phyloP scores from a whole-genome alignment of 2,329 filamentous ascomycete genomes.

The Sporothrix pallida region DNA sequence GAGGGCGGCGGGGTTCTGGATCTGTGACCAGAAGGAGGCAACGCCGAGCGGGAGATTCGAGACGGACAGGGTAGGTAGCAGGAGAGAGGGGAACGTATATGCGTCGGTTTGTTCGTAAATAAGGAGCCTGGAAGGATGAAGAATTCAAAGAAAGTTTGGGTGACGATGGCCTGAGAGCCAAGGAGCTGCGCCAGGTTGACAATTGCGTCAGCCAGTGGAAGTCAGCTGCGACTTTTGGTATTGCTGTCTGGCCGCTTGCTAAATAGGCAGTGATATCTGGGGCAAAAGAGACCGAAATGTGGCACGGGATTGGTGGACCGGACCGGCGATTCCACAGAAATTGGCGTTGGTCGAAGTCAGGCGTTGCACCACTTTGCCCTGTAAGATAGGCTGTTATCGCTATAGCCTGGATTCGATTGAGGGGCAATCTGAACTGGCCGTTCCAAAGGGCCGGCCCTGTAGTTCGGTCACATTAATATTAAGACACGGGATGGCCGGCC shows the following conservation, averaged over 20 bases:
- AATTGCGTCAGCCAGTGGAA: slow-evolving; percentile 26
- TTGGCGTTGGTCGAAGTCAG: neutral
- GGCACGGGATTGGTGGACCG: slow-evolving; percentile 22
- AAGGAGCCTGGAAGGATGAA: slow-evolving; percentile 14
- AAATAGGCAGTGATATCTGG: slow-evolving; percentile 11
- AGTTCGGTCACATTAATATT: neutral
- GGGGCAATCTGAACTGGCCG: neutral
- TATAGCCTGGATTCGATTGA: neutral
- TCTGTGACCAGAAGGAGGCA: slow-evolving; percentile 27
- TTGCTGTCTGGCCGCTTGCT: neutral
- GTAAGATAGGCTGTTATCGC: neutral
- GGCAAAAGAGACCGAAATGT: neutral
- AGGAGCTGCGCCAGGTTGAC: slow-evolving; percentile 8
- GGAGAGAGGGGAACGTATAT: no score
- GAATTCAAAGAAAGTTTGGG: slow-evolving; percentile 34
- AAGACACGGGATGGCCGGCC: slow-evolving; percentile 6
- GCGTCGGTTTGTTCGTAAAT: neutral
- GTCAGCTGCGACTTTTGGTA: slow-evolving; percentile 20
- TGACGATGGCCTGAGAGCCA: slow-evolving; percentile 29
- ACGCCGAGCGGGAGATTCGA: neutral
- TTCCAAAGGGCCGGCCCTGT: neutral
- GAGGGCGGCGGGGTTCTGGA: slow-evolving; percentile 14
- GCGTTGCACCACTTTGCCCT: neutral
- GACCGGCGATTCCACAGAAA: neutral
- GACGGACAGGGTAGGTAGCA: neutral